Percentiles rank a stretch among this genome's conserved stretches.
Conservation (phyloP, 345 rosid genomes). For the Bruguiera gymnorhiza region DNA sequence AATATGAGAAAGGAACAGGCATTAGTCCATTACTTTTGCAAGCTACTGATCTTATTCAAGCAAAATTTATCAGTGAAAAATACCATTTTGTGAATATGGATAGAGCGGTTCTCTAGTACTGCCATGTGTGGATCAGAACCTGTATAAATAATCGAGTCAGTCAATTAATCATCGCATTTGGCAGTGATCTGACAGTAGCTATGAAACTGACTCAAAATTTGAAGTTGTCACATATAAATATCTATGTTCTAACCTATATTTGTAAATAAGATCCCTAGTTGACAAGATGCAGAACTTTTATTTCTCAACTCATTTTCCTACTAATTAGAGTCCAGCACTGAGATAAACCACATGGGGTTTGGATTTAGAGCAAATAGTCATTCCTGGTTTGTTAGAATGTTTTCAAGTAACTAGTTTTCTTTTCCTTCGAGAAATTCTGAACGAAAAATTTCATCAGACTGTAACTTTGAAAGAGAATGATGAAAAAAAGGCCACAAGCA, state of each 20-base stretch:
- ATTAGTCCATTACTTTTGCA: neutral
- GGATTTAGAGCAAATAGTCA: neutral
- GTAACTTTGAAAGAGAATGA: neutral
- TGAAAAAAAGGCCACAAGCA: neutral
- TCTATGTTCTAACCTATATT: neutral
- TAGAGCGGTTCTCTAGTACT: slow-evolving; percentile 59
- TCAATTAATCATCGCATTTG: neutral
- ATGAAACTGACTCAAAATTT: neutral
- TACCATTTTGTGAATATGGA: slow-evolving; percentile 87
- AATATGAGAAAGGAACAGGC: neutral
- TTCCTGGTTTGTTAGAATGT: neutral
- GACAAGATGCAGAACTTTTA: no score
- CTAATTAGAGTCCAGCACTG: neutral
- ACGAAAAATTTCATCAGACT: neutral
- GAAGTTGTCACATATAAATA: neutral
- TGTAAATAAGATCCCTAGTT: neutral
- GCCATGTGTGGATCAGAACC: slow-evolving; percentile 85
- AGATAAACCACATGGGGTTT: neutral
- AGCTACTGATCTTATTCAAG: neutral
- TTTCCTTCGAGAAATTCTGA: neutral
- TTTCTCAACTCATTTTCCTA: no score
- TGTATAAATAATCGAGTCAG: slow-evolving; percentile 15
- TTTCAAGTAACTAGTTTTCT: neutral
- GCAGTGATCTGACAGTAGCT: neutral
- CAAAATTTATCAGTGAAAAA: slow-evolving; percentile 9